Percentiles rank a stretch among this genome's conserved stretches.
Conservation (phyloP, 2,329 filamentous ascomycete species). For the Paracoccidioides lutzii region DNA sequence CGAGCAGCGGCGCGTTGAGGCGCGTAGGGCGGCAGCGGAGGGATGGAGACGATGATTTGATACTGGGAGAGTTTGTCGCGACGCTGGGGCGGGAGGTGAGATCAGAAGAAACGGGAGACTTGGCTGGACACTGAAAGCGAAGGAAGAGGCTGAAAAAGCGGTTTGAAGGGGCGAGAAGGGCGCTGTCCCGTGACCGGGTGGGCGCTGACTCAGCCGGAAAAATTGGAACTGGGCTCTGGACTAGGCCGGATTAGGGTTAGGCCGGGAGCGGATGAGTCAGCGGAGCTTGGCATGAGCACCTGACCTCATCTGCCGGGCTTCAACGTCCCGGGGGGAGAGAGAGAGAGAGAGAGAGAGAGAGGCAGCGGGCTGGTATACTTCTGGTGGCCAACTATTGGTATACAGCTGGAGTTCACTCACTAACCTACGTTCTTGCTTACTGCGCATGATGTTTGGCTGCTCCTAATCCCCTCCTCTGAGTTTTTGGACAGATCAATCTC, state of each 20-base stretch:
- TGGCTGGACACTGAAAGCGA: neutral
- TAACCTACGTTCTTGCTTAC: too few relatives aligned
- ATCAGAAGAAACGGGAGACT: neutral
- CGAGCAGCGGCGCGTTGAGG: slow-evolving; percentile 18
- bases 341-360: too few relatives aligned
- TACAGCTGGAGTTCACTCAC: too few relatives aligned
- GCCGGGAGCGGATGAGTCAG: neutral
- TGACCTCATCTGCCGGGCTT: neutral
- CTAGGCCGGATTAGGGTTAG: neutral
- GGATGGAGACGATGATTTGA: slow-evolving; percentile 23
- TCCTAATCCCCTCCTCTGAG: too few relatives aligned
- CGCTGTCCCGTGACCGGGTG: neutral
- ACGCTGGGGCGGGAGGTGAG: slow-evolving; percentile 15
- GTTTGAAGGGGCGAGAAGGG: neutral
- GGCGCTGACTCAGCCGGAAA: neutral
- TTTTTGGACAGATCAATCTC: too few relatives aligned
- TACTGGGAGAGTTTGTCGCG: slow-evolving; percentile 24
- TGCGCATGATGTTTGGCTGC: too few relatives aligned
- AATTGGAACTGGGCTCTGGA: neutral
- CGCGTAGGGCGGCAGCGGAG: slow-evolving; percentile 22
- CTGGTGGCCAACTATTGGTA: too few relatives aligned
- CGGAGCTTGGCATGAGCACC: neutral
- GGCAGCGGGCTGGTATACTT: too few relatives aligned
- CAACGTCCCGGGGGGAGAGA: too few relatives aligned
- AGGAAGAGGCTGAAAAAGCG: neutral